Base-by-base conservation (phyloP, 2,329 filamentous ascomycete genomes). In the Didymella pinodella region DNA sequence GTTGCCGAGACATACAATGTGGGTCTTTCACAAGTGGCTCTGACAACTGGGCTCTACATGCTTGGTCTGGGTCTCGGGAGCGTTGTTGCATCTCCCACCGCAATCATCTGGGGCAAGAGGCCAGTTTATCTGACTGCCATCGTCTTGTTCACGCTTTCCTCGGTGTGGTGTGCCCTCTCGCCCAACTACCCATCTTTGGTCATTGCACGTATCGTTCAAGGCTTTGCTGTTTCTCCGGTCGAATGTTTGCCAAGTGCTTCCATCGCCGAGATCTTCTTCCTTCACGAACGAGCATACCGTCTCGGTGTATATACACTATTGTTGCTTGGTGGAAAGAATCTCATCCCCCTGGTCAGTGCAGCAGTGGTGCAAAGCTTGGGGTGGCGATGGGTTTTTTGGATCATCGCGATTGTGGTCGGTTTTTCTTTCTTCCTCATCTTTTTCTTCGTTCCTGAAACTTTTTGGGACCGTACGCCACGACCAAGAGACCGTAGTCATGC, bases 1-100 rank as follows among this genome's bases (percentile, higher is more conserved):
- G 90, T 98, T 12, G 89, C 93, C 1, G 64, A 82, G 0, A 85
- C 83, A 2, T 89, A 90, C 72, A 61, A 84, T 59, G 86, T 97
- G 22, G 82, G 86, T 0, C 86, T 90, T 16, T 85, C 92, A 29
- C 79, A 85, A 50, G 92, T 97, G 4, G 89, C 94, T 2, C 82
- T 96, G 57, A 98, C 94, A 0, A 97, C 93, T 0, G 93, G 93
- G 0, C 80, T 97, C 14, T 97, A 92, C 79, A 97, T 98, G 93
- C 84, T 97, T 85, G 95, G 95, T 0, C 80, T 98, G 38, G 94
- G 93, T 1, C 69, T 97, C 1, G 94, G 94, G 2, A 92, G 88
- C 18, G 88, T 97, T 7, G 73, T 98, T 51, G 89, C 90, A 69
- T 95, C 91, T 0, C 95, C 94, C 0, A 97, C 93, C 0, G 94